A percentile compares a stretch with the other conserved stretches of the same genome.
These are phyloP conservation scores for Artemisia princeps DNA, from an alignment of 140 eudicot genomes.

Conservation along the genomic window DNA sequence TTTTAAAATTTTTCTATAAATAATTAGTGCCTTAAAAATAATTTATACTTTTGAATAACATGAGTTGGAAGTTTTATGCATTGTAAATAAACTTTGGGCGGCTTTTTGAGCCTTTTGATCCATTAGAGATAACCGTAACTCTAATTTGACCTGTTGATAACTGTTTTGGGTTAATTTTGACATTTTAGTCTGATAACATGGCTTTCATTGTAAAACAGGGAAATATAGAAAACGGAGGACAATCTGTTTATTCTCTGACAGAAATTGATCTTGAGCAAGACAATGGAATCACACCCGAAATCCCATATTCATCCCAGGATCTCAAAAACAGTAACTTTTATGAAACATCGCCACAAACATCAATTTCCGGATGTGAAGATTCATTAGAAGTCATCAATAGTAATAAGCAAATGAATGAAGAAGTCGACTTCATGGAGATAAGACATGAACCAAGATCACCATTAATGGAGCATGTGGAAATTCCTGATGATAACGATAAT, in stretches of 20 bases:
- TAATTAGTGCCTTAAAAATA: no score
- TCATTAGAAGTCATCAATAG: conserved; percentile 24
- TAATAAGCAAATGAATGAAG: conserved; percentile 15
- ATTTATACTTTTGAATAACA: no score
- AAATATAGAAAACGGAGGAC: conserved; percentile 30
- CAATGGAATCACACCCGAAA: conserved; percentile 28
- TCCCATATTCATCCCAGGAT: conserved; percentile 28
- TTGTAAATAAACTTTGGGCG: background rate
- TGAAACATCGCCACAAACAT: conserved; percentile 29
- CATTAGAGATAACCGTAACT: no score
- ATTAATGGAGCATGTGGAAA: conserved; percentile 21
- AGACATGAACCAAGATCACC: conserved; percentile 24
- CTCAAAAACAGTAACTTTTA: conserved; percentile 6
- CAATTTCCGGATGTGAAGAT: conserved; percentile 32
- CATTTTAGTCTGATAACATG: background rate
- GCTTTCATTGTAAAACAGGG: conserved; percentile 32
- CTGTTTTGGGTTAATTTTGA: background rate
- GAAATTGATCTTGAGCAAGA: conserved; percentile 29
- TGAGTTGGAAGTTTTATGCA: no score
- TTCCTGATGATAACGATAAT: conserved; percentile 18
- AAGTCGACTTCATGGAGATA: conserved; percentile 21
- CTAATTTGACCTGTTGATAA: background rate
- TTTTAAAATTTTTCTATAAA: no score
- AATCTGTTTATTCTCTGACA: conserved; percentile 24
- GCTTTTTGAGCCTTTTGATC: background rate